Evolutionary conservation across 1,139 yeast genomes (phyloP).

Genomic region (Kluyveromyces marxianus): DNA sequence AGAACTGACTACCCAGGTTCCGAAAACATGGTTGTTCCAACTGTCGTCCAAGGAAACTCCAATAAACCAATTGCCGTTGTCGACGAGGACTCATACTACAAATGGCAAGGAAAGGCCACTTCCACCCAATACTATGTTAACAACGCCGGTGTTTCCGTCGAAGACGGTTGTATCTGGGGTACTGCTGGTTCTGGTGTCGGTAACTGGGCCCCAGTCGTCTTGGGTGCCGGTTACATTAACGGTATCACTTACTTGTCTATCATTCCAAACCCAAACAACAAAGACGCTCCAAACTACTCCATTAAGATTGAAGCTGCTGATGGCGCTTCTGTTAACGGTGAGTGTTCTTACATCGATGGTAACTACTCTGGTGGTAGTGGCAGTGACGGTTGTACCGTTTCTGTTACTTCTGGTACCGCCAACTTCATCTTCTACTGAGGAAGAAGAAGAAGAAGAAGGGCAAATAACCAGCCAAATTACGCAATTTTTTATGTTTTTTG

Average conservation of each 20-base stretch:
- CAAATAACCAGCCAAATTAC: not conserved
- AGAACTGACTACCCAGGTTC: slow-evolving; percentile 99
- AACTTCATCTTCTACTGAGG: slow-evolving; percentile 32
- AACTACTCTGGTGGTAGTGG: slow-evolving; percentile 54
- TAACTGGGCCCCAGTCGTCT: slow-evolving; percentile 96
- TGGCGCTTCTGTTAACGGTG: slow-evolving; percentile 60
- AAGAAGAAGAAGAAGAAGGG: not conserved
- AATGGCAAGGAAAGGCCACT: slow-evolving; percentile 75
- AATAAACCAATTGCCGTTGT: slow-evolving; percentile 68
- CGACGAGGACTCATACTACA: slow-evolving; percentile 66
- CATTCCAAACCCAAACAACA: slow-evolving; percentile 93
- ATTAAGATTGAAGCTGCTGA: slow-evolving; percentile 75
- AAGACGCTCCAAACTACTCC: slow-evolving; percentile 67
- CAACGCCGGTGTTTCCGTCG: slow-evolving; percentile 85
- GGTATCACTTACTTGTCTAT: slow-evolving; percentile 83
- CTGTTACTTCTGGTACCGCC: slow-evolving; percentile 79
- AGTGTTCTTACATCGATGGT: slow-evolving; percentile 77
- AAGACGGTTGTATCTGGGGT: slow-evolving; percentile 95
- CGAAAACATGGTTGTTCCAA: slow-evolving; percentile 95
- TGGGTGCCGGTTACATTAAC: slow-evolving; percentile 82
- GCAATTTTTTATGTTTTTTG: no score
- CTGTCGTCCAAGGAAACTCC: slow-evolving; percentile 64
- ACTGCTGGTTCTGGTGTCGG: slow-evolving; percentile 70
- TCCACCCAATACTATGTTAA: slow-evolving; percentile 96
- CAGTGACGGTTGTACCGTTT: slow-evolving; percentile 85